Evolutionary conservation across 345 rosid species (phyloP).

Genomic region (Eucalyptus pauciflora): DNA sequence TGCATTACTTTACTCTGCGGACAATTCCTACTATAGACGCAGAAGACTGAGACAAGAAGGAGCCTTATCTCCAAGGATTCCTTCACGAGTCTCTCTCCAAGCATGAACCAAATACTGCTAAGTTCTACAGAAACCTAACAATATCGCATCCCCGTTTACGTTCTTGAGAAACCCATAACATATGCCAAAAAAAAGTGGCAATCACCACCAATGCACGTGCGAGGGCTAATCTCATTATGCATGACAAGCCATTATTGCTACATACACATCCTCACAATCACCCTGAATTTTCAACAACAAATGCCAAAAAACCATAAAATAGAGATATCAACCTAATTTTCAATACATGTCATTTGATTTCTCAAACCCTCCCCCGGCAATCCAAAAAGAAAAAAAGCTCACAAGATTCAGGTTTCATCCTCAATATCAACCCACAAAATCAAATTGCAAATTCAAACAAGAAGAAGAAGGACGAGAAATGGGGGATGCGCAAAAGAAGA

Average conservation of each 20-base stretch:
- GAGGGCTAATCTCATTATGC: neutral
- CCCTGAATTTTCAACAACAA: neutral
- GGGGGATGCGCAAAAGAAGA: neutral
- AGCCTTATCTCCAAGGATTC: neutral
- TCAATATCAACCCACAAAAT: neutral
- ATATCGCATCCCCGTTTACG: neutral
- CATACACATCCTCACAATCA: neutral
- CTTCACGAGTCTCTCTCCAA: neutral
- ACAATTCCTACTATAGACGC: neutral
- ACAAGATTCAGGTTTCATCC: neutral
- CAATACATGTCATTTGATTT: neutral
- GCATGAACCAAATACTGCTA: neutral
- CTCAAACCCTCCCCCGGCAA: neutral
- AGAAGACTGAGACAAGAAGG: neutral
- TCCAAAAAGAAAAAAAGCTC: neutral
- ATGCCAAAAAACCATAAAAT: neutral
- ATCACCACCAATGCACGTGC: neutral
- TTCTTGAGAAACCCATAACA: neutral
- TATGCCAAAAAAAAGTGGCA: neutral
- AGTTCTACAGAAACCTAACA: neutral
- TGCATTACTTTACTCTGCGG: neutral
- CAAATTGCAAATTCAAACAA: neutral
- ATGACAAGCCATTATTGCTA: neutral
- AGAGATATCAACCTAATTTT: neutral
- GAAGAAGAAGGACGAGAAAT: neutral